Base-by-base conservation (phyloP, 805 yeast genomes). In the Yamadazyma nakazawae region DNA sequence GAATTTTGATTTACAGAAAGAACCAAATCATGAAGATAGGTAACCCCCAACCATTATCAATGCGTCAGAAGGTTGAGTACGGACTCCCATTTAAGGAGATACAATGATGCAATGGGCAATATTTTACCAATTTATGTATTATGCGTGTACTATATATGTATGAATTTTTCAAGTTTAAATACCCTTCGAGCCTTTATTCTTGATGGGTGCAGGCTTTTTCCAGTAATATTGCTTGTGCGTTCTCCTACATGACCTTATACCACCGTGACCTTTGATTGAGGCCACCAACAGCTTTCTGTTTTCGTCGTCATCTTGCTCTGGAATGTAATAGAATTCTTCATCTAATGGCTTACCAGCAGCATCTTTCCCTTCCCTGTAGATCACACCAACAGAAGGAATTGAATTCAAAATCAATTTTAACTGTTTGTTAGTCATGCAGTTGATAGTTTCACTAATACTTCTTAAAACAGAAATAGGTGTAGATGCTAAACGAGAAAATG, bases 271-370 rank as follows among this genome's bases (percentile, higher is more conserved):
- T 61, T 88, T 86, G 45, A 89, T 70, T 38, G 86, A 83, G 42
- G 80, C 78, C 5, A 91, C 96, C 53, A 90, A 67, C 40, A 66
- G 65, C 35, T 80, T 82, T 61, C 99, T 82, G 40, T 81, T 81
- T 24, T 61, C 58, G 59, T 92, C 96, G 32, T 67, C 61, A 64
- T 94, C 99, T 39, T 82, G 77, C 54, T 90, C 98, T 2, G 90
- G 82, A 47, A 84, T 81, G 61, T 94, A 94, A 64, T 90, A 94
- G 61, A 88, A 94, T 62, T 94, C 97, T 62, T 89, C 96, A 54
- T 92, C 98, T 51, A 94, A 73, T 3, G 87, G 88, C 63, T 90
- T 89, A 10, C 98, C 99, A 2, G 97, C 95, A 2, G 98, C 97
- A 66, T 94, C 99, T 63, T 90, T 91, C 41, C 97, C 97, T 48